A percentile compares a stretch with the other conserved stretches of the same genome.
Evolutionary conservation across 345 rosid genomes (phyloP).

Genomic region (Kernera saxatilis): DNA sequence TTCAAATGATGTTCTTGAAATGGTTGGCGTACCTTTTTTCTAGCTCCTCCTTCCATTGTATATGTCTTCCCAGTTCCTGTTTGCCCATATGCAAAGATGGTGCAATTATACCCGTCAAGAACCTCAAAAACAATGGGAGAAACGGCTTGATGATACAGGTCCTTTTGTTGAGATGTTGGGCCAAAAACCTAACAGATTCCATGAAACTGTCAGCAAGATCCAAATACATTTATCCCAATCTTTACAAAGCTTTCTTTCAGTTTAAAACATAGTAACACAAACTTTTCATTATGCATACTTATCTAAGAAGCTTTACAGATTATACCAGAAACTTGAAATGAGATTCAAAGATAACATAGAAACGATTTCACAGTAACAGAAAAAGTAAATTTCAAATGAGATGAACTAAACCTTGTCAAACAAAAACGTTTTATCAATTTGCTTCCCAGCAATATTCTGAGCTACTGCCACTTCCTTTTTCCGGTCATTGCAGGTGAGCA

Average conservation of each 20-base stretch:
- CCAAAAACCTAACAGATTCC: slow-evolving; percentile 71
- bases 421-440: slow-evolving; percentile 89
- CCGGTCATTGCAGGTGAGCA: slow-evolving; percentile 75
- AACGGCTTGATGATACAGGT: slow-evolving; percentile 74
- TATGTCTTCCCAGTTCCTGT: slow-evolving; percentile 98
- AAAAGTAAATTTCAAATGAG: not conserved
- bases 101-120: slow-evolving; percentile 96
- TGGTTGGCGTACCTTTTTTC: slow-evolving; percentile 63
- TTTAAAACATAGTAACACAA: not conserved
- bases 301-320: not conserved
- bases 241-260: not conserved
- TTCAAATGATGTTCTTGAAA: not conserved
- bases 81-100: slow-evolving; percentile 98
- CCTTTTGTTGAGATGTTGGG: slow-evolving; percentile 79
- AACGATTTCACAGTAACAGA: not conserved
- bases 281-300: not conserved
- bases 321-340: not conserved
- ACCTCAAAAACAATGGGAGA: slow-evolving; percentile 92
- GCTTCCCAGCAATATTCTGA: slow-evolving; percentile 91
- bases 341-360: not conserved
- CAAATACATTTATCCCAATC: not conserved
- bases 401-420: slow-evolving; percentile 76
- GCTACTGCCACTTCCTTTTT: slow-evolving; percentile 80
- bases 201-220: slow-evolving; percentile 7
- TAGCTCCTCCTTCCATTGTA: slow-evolving; percentile 98